phyloP scores from a whole-genome alignment of 2,329 filamentous ascomycete genomes.

The Aspergillus pseudoviridinutans region DNA sequence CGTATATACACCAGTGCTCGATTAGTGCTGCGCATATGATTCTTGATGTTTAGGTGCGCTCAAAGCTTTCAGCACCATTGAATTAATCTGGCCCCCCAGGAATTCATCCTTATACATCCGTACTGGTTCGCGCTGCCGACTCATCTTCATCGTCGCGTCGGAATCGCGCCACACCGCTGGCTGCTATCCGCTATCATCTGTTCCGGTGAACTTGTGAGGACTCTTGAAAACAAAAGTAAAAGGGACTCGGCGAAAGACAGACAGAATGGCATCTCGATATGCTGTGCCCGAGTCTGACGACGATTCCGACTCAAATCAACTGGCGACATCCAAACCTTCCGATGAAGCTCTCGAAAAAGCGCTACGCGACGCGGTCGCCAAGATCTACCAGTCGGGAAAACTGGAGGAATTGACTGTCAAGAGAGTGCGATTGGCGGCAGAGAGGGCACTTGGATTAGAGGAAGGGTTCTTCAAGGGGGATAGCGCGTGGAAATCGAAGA shows the following conservation, averaged over 20 bases:
- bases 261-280: constrained; percentile 27
- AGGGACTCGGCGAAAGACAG: background rate
- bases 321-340: constrained; percentile 21
- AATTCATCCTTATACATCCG: background rate
- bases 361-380: constrained; percentile 36
- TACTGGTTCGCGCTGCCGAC: background rate
- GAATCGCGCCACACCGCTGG: background rate
- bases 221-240: background rate
- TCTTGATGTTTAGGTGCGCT: background rate
- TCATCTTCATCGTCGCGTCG: background rate
- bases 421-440: constrained; percentile 50
- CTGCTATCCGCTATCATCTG: background rate
- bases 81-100: background rate
- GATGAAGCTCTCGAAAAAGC: constrained; percentile 34
- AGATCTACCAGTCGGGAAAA: constrained; percentile 37
- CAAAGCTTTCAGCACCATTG: background rate
- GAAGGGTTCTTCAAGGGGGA: constrained; percentile 55
- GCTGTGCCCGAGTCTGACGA: constrained; percentile 30
- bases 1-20: background rate
- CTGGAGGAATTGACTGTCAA: constrained; percentile 55
- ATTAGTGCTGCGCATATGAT: background rate
- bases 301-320: constrained; percentile 26
- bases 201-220: background rate
- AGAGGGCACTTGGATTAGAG: constrained; percentile 49
- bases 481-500: constrained; percentile 51